phyloP scores from a whole-genome alignment of 177 flowering plant species.

The Vitis hybrid region DNA sequence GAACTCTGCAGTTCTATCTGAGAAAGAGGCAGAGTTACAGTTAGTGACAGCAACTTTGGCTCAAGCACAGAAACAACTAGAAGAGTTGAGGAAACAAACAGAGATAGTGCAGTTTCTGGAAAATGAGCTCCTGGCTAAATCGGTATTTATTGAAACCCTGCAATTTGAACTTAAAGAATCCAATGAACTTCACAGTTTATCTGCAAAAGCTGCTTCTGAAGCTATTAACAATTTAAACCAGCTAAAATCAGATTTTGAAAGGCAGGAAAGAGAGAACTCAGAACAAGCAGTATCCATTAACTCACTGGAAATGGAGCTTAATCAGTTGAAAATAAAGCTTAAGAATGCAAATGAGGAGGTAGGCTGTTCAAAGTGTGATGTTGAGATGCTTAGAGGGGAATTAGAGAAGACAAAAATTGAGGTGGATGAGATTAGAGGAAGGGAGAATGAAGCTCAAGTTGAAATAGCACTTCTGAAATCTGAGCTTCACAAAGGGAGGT shows the following conservation, averaged over 20 bases:
- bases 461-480: slow-evolving; percentile 49
- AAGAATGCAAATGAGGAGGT: slow-evolving; percentile 17
- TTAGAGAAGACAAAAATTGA: slow-evolving; percentile 21
- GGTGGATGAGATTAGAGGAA: slow-evolving; percentile 23
- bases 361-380: slow-evolving; percentile 14
- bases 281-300: slow-evolving; percentile 14
- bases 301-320: slow-evolving; percentile 34
- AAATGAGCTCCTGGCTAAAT: slow-evolving; percentile 32
- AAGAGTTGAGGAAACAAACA: slow-evolving; percentile 25
- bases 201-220: slow-evolving; percentile 32
- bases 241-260: slow-evolving; percentile 30
- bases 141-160: slow-evolving; percentile 28
- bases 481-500: slow-evolving; percentile 46
- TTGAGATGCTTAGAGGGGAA: slow-evolving; percentile 29
- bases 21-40: slow-evolving; percentile 34
- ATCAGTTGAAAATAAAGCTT: slow-evolving; percentile 28
- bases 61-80: slow-evolving; percentile 30
- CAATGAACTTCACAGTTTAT: slow-evolving; percentile 23
- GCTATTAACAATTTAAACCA: slow-evolving; percentile 19
- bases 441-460: slow-evolving; percentile 39
- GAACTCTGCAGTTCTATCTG: slow-evolving; percentile 19
- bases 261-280: slow-evolving; percentile 3
- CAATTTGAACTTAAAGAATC: slow-evolving; percentile 35
- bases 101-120: slow-evolving; percentile 30
- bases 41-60: slow-evolving; percentile 9